These are phyloP conservation scores for Gloeostereum incarnatum DNA, from an alignment of 768 basidiomycete species.

Conservation along the genomic window DNA sequence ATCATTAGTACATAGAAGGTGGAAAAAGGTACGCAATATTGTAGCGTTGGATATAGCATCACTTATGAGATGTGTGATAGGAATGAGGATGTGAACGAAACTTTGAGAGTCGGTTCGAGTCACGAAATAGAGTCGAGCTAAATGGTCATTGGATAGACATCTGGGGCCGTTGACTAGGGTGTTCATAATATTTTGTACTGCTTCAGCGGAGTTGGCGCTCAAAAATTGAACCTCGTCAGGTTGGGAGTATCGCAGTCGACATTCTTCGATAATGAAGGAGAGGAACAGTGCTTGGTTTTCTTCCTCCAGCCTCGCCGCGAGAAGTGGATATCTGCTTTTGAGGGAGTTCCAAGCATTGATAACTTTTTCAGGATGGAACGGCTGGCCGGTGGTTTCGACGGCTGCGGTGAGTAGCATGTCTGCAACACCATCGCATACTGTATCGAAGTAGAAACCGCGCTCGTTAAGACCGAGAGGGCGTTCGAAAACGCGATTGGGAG, in stretches of 20 bases:
- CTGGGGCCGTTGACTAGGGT: conserved; percentile 22
- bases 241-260: conserved; percentile 17
- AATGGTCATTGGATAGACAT: conserved; percentile 30
- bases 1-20: conserved; percentile 21
- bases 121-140: conserved; percentile 33
- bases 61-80: conserved; percentile 38
- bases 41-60: conserved; percentile 37
- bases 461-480: conserved; percentile 17
- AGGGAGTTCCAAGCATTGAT: conserved; percentile 31
- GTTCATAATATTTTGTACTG: conserved; percentile 19
- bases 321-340: conserved; percentile 41
- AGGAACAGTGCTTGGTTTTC: conserved; percentile 15
- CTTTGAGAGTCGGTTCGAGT: conserved; percentile 24
- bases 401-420: conserved; percentile 22
- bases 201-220: conserved; percentile 20
- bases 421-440: conserved; percentile 14
- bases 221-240: conserved; percentile 30
- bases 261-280: conserved; percentile 33
- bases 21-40: conserved; percentile 34
- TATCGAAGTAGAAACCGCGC: conserved; percentile 12
- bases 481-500: conserved; percentile 12
- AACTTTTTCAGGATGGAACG: conserved; percentile 22
- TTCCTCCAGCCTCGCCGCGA: conserved; percentile 29
- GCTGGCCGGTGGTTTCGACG: conserved; percentile 15
- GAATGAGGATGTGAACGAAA: conserved; percentile 30